These are phyloP conservation scores for Eucommia ulmoides DNA, from an alignment of 257 asterid species.

Conservation along the genomic window DNA sequence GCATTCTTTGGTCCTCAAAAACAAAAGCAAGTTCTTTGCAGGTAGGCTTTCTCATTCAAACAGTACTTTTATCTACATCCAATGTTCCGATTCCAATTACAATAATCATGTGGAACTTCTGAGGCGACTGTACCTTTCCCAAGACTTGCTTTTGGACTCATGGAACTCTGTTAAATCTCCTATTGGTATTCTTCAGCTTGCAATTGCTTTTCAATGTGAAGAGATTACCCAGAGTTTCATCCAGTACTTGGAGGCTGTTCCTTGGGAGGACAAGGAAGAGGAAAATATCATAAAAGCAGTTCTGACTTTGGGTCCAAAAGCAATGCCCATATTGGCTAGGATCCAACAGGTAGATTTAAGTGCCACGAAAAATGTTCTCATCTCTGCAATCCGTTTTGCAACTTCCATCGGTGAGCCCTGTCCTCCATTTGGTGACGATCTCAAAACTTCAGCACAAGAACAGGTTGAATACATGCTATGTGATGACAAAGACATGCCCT, in stretches of 20 bases:
- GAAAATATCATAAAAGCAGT: conserved; percentile 25
- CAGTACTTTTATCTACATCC: conserved; percentile 22
- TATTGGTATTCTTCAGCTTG: conserved; percentile 37
- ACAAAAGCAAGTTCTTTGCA: conserved; percentile 37
- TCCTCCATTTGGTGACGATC: conserved; percentile 54
- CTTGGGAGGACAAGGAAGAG: conserved; percentile 52
- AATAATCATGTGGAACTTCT: conserved; percentile 33
- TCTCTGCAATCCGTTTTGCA: conserved; percentile 63
- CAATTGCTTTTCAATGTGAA: conserved; percentile 26
- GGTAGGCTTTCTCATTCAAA: conserved; percentile 23
- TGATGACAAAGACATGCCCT: conserved; percentile 40
- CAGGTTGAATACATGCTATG: conserved; percentile 79
- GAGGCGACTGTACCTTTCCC: conserved; percentile 32
- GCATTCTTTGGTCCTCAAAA: conserved; percentile 32
- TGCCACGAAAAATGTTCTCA: conserved; percentile 43
- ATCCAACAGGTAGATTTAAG: conserved; percentile 30
- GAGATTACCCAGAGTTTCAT: conserved; percentile 27
- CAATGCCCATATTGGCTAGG: conserved; percentile 38
- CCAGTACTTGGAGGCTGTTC: conserved; percentile 47
- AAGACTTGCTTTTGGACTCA: conserved; percentile 23
- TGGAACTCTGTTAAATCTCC: conserved; percentile 36
- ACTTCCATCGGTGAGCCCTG: conserved; percentile 27
- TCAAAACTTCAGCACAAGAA: conserved; percentile 63
- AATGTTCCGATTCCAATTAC: conserved; percentile 27
- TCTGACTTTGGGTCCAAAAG: conserved; percentile 26